Evolutionary conservation across 108 stramenopile species (phyloP).

Genomic region (Mayamaea pseudoterrestris): DNA sequence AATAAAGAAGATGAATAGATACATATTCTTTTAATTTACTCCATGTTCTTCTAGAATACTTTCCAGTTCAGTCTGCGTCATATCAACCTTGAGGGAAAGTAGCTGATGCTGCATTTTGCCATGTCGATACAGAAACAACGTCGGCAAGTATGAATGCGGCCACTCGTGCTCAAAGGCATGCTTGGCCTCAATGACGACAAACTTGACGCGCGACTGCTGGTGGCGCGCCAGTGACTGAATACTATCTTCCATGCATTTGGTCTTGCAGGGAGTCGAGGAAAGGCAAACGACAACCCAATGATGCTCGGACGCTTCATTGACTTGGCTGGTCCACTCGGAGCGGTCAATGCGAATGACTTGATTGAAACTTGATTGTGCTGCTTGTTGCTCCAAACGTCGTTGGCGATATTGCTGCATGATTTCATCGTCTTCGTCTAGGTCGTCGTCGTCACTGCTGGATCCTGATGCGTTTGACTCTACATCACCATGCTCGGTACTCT

Average conservation of each 20-base stretch:
- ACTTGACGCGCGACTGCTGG: slow-evolving; percentile 46
- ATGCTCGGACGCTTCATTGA: slow-evolving; percentile 52
- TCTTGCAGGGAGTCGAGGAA: slow-evolving; percentile 22
- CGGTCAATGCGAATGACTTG: slow-evolving; percentile 37
- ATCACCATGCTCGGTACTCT: not conserved
- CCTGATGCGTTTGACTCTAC: not conserved
- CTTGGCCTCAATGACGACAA: slow-evolving; percentile 64
- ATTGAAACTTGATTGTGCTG: slow-evolving; percentile 16
- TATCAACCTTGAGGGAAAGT: too few relatives aligned
- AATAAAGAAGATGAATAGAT: too few relatives aligned
- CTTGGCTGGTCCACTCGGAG: slow-evolving; percentile 55
- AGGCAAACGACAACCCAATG: slow-evolving; percentile 67
- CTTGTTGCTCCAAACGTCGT: slow-evolving; percentile 34
- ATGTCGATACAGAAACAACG: slow-evolving; percentile 80
- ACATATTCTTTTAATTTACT: not conserved
- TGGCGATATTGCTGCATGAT: slow-evolving; percentile 46
- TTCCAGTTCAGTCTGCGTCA: too few relatives aligned
- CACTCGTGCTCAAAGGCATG: slow-evolving; percentile 80
- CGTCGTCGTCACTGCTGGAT: slow-evolving; percentile 3
- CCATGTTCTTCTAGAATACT: not conserved
- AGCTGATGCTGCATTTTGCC: slow-evolving; percentile 78
- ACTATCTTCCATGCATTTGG: slow-evolving; percentile 26
- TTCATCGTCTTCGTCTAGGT: slow-evolving; percentile 27
- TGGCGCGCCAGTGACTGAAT: slow-evolving; percentile 17
- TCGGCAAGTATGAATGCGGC: slow-evolving; percentile 73